Evolutionary conservation across 352 stramenopile genomes (phyloP).

Genomic region (Phytophthora pistaciae): DNA sequence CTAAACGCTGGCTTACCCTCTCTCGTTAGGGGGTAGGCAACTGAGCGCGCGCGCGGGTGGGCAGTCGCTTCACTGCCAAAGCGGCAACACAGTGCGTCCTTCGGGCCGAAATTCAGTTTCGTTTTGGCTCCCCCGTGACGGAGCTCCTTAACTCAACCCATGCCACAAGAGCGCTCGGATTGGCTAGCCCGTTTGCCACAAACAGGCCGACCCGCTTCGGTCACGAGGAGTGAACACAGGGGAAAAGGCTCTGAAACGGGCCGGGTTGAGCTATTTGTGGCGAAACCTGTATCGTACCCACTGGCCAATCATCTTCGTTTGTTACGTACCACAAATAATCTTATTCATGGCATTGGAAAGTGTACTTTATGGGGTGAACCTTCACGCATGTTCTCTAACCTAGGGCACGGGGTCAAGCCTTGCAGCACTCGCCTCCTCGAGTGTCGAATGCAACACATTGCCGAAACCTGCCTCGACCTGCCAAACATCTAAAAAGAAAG

Average conservation of each 20-base stretch:
- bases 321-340: background rate
- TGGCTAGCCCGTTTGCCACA: background rate
- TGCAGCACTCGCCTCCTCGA: background rate
- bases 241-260: background rate
- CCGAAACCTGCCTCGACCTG: too few species aligned
- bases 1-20: background rate
- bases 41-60: background rate
- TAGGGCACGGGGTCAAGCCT: background rate
- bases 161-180: background rate
- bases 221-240: background rate
- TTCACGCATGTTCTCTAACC: background rate
- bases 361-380: background rate
- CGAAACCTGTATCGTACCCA: background rate
- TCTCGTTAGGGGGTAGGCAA: slow-evolving; percentile 5
- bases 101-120: slow-evolving; percentile 42
- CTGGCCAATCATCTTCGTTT: background rate
- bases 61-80: background rate
- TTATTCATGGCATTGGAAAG: background rate
- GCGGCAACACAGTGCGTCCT: slow-evolving; percentile 13
- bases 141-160: slow-evolving; percentile 29
- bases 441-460: too few species aligned
- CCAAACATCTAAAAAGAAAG: too few species aligned
- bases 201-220: background rate
- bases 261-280: background rate
- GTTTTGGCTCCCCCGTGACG: slow-evolving; percentile 14